Evolutionary conservation across 2,329 filamentous ascomycete genomes (phyloP), one percentile per base, ranked within the genome.

Genomic region (Neofusicoccum sp.): DNA sequence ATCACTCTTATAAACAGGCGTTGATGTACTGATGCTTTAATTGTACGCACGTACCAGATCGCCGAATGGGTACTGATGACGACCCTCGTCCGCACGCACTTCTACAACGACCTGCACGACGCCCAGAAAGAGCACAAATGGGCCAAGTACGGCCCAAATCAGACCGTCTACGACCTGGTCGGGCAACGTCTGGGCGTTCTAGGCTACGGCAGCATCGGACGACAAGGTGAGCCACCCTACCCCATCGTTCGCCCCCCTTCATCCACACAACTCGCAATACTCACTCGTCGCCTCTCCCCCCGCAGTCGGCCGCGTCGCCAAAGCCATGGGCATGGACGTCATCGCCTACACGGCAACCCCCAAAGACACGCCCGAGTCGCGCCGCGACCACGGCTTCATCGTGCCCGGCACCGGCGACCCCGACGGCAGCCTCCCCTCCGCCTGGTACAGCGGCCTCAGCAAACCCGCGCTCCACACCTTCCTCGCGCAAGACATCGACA

Each of bases 291-390:
- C 43, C 11, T 28, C 29, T 12, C 28, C 8, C 54, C 8, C n/a
- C 36, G 6, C 41, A 83, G 83, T 84, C 44, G 85, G 80, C 37
- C 79, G 80, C 31, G 81, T 91, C 3, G 84, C 84, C 9, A 81
- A 80, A 12, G 87, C 88, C 2, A 75, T 92, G 69, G 91, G 90
- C 16, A 88, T 91, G 83, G 81, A 86, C 33, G 85, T 94, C 0
- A 81, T 92, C 71, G 91, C 90, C 0, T 93, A 90, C 78, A 94
- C 90, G 0, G 87, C 90, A 0, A 85, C 85, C 31, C 84, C 89
- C 0, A 87, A 89, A n/a, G 73, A 79, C 7, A 92, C 89, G 0
- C 83, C 87, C 0, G 87, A 87, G 61, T 89, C 87, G 1, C 84
- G 84, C 48, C 79, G 76, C 33, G 90, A 94, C 74, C 72, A 77